Base-by-base conservation (phyloP, 2,329 filamentous ascomycete genomes). In the Macrophomina pseudophaseolina region DNA sequence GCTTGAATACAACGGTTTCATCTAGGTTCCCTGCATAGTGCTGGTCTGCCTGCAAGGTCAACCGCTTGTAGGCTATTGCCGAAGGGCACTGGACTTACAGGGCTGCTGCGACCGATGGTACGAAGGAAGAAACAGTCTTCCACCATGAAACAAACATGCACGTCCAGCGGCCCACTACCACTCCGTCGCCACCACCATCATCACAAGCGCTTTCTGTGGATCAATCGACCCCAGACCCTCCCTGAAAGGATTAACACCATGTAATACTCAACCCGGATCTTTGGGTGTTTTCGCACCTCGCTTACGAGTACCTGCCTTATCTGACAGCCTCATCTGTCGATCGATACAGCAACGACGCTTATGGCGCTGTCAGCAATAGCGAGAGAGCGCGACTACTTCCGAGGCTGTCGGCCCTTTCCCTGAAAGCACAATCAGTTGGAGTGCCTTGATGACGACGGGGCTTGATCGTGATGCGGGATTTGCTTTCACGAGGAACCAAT, bases 231-330 rank as follows among this genome's bases (percentile, higher is more conserved):
- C 16, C 11, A 23, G 56, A 33, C 40, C 56, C 56, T 32, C n/a
- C 18, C 53, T 18, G 12, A 44, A 11, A 11, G 38, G 12, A 18
- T n/a, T 12, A 40, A 7, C 28, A 51, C 28, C 28, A 2, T 44
- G 54, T 44, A 18, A 33, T 48, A 33, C 28, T 23, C 12, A 23
- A 53, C 49, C 49, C 49, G 30, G 35, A 38, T 12, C 16, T 16
- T 14, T 49, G n/a, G 7, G 11, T 4, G 30, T 14, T 4, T 23
- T 18, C 42, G 28, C 58, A 62, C 58, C 5, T 62, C 58, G 58
- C 44, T 62, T 62, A 62, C 48, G 5, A 49, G n/a, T 48, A 62
- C 58, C 58, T 62, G 58, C 58, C 58, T 49, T 9, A 49, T 62
- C 44, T 30, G 46, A 33, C 18, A 5, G 58, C 30, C 18, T 16